A percentile compares a stretch with the other conserved stretches of the same genome.
Evolutionary conservation across 2,329 filamentous ascomycete genomes (phyloP).

Genomic region (Xylariaceae sp.): DNA sequence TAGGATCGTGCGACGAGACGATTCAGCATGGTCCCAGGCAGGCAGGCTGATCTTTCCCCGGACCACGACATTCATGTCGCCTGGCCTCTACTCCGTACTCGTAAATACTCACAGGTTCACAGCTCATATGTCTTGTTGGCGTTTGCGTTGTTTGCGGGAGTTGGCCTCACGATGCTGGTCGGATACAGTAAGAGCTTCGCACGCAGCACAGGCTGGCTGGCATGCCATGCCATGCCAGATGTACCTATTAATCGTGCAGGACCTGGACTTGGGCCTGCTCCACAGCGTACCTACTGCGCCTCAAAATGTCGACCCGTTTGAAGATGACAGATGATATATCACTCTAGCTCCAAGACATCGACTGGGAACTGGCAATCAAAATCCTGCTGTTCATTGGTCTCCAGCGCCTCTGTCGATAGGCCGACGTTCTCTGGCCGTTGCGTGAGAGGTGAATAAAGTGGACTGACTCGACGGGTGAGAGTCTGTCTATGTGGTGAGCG

Average conservation of each 20-base stretch:
- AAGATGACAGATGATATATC: slow-evolving; percentile 2
- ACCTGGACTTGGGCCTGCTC: not conserved
- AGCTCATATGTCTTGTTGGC: not conserved
- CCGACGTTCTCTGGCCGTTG: not conserved
- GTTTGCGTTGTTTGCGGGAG: not conserved
- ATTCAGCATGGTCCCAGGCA: not conserved
- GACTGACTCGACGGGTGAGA: slow-evolving; percentile 3
- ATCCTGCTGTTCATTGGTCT: not conserved
- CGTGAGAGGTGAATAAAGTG: not conserved
- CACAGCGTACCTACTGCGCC: not conserved
- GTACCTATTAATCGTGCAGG: not conserved
- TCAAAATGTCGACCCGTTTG: not conserved
- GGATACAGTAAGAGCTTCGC: not conserved
- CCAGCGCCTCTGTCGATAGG: not conserved
- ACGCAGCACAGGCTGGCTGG: not conserved
- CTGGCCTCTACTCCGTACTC: not conserved
- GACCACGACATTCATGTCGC: not conserved
- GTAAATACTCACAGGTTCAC: not conserved
- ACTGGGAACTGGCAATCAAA: not conserved
- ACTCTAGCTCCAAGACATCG: not conserved
- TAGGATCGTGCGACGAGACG: slow-evolving; percentile 1
- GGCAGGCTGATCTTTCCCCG: slow-evolving; percentile 3
- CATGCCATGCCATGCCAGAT: not conserved
- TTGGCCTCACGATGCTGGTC: not conserved
- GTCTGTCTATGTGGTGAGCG: not conserved